Evolutionary conservation across 1,284 basidiomycete species (phyloP).

Genomic region (Ceratobasidium sp.): DNA sequence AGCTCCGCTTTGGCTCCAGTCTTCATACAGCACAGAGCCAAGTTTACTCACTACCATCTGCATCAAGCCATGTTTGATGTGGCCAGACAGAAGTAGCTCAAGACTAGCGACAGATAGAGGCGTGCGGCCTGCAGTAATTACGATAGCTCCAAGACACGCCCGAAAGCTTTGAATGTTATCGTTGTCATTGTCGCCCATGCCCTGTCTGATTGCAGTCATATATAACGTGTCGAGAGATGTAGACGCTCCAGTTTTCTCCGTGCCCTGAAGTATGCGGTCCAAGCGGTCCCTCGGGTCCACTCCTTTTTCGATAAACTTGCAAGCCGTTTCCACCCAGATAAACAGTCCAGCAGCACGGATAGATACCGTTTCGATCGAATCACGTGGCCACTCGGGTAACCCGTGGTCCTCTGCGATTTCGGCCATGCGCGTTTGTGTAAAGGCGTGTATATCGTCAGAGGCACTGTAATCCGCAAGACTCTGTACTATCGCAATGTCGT

Average conservation of each 20-base stretch:
- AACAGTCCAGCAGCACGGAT: slow-evolving; percentile 35
- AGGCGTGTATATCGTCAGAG: no score
- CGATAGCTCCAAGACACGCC: not conserved
- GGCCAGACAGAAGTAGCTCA: not conserved
- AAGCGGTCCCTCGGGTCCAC: slow-evolving; percentile 6
- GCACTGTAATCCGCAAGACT: no score
- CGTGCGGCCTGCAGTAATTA: not conserved
- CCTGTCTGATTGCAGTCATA: not conserved
- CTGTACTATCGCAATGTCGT: no score
- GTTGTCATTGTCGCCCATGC: not conserved
- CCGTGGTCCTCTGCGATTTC: no score
- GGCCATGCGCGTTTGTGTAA: no score
- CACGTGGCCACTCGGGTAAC: slow-evolving; percentile 8
- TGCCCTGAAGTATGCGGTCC: not conserved
- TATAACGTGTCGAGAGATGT: slow-evolving; percentile 23
- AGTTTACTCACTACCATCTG: slow-evolving; percentile 6
- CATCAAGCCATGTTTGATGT: not conserved
- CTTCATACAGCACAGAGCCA: slow-evolving; percentile 23
- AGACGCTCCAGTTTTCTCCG: not conserved
- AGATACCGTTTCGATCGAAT: not conserved
- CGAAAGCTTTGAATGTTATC: not conserved
- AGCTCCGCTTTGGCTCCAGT: not conserved
- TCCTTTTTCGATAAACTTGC: slow-evolving; percentile 1
- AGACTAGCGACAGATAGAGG: not conserved
- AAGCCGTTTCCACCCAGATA: slow-evolving; percentile 31